These are phyloP conservation scores for Vitis hybrid DNA, from an alignment of 177 flowering plant genomes.

Conservation along the genomic window DNA sequence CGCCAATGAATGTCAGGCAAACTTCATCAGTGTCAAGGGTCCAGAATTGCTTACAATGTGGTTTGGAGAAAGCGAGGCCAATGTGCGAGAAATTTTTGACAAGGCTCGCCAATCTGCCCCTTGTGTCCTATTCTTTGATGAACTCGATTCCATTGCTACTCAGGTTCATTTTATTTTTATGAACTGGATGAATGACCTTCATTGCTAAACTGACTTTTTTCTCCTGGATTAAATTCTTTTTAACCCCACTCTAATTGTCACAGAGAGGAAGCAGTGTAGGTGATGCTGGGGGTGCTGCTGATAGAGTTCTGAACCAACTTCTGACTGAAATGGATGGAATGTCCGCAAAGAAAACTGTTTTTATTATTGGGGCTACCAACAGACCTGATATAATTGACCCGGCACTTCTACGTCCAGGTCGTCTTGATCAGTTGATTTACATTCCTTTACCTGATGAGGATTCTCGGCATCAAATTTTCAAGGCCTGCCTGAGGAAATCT, in stretches of 20 bases:
- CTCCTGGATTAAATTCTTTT: neutral
- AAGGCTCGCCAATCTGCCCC: conserved; percentile 89
- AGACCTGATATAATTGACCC: conserved; percentile 91
- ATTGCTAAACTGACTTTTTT: neutral
- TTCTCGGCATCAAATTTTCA: conserved; percentile 73
- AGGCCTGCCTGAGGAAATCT: conserved; percentile 78
- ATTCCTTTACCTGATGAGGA: conserved; percentile 87
- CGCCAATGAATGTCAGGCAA: conserved; percentile 91
- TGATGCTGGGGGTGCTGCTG: conserved; percentile 96
- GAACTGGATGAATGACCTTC: no score
- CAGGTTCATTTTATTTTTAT: conserved; percentile 45
- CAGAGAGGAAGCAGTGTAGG: conserved; percentile 90
- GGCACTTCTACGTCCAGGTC: conserved; percentile 84
- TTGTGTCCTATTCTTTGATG: conserved; percentile 88
- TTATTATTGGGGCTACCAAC: conserved; percentile 90
- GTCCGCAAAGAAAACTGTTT: conserved; percentile 88
- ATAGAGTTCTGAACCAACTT: conserved; percentile 83
- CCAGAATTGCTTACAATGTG: conserved; percentile 94
- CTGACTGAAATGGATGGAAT: conserved; percentile 94
- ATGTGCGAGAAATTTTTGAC: conserved; percentile 88
- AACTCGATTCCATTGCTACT: conserved; percentile 89
- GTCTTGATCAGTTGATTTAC: conserved; percentile 87
- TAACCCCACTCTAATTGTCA: neutral
- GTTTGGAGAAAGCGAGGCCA: conserved; percentile 97
- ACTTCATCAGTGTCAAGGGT: conserved; percentile 87